These are phyloP conservation scores for Malassezia yamatoensis DNA, from an alignment of 1,284 basidiomycete genomes.

Conservation along the genomic window DNA sequence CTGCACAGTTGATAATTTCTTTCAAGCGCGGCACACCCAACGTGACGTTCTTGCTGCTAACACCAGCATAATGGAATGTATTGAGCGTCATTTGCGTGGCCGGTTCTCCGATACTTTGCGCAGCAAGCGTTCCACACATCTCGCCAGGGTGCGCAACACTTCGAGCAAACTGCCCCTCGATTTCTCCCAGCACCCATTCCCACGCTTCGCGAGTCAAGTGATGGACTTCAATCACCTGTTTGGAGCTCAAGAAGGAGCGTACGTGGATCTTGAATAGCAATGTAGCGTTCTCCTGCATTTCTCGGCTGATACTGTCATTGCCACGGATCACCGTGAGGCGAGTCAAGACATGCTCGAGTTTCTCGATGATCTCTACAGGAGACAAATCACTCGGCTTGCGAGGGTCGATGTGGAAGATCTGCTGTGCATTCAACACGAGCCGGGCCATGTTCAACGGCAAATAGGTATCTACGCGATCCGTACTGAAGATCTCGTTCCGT, in stretches of 20 bases:
- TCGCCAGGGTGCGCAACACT: slow-evolving; percentile 86
- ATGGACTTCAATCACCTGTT: slow-evolving; percentile 45
- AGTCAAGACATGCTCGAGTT: slow-evolving; percentile 52
- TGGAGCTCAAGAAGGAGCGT: slow-evolving; percentile 42
- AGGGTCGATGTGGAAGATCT: slow-evolving; percentile 93
- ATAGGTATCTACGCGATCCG: slow-evolving; percentile 61
- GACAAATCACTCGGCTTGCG: slow-evolving; percentile 86
- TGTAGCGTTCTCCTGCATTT: slow-evolving; percentile 79
- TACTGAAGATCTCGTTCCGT: slow-evolving; percentile 68
- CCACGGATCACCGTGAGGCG: slow-evolving; percentile 64
- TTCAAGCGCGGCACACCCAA: slow-evolving; percentile 95
- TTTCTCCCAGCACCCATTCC: slow-evolving; percentile 93
- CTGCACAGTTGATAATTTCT: slow-evolving; percentile 98
- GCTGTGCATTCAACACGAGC: slow-evolving; percentile 86
- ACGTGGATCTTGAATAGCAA: slow-evolving; percentile 72
- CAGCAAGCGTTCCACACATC: slow-evolving; percentile 96
- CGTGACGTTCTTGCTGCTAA: slow-evolving; percentile 97
- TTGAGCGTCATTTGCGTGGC: slow-evolving; percentile 99
- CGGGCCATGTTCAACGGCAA: slow-evolving; percentile 65
- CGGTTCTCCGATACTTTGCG: slow-evolving; percentile 97
- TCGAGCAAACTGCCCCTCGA: slow-evolving; percentile 63
- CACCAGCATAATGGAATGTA: slow-evolving; percentile 95
- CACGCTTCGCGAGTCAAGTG: slow-evolving; percentile 60
- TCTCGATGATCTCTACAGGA: slow-evolving; percentile 73
- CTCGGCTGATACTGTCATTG: slow-evolving; percentile 57